phyloP scores from a whole-genome alignment of 2,329 filamentous ascomycete genomes.

The Monilinia laxa region DNA sequence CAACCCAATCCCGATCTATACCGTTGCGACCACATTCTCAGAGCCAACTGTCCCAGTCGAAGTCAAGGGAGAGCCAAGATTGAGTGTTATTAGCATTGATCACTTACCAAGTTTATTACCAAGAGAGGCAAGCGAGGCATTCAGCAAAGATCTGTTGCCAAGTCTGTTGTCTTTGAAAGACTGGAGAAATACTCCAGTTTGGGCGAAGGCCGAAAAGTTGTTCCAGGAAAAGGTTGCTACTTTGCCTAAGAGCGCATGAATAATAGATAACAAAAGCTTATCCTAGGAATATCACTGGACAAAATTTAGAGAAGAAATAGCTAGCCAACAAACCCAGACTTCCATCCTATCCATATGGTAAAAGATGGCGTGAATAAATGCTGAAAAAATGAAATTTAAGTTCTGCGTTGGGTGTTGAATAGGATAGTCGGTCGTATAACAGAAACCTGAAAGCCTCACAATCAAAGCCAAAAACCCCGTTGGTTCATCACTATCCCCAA shows the following conservation, averaged over 20 bases:
- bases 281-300: not conserved
- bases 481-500: not conserved
- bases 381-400: too few species aligned
- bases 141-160: constrained; percentile 75
- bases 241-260: constrained; percentile 49
- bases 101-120: constrained; percentile 82
- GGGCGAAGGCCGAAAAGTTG: constrained; percentile 79
- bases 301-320: not conserved
- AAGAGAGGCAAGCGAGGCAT: constrained; percentile 82
- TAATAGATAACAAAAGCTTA: constrained; percentile 2
- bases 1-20: constrained; percentile 73
- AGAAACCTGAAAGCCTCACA: too few species aligned
- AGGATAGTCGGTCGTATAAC: not conserved
- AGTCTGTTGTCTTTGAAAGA: constrained; percentile 76
- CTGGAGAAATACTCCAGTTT: constrained; percentile 71
- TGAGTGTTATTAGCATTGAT: constrained; percentile 85
- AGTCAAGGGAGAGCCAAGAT: constrained; percentile 52
- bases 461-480: not conserved
- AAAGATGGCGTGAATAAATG: not conserved
- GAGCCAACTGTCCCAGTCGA: constrained; percentile 80
- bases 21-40: constrained; percentile 80
- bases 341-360: not conserved
- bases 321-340: not conserved
- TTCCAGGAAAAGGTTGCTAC: constrained; percentile 79
- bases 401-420: too few species aligned